phyloP scores from a whole-genome alignment of 495 filamentous ascomycete genomes.

The Penicillium goetzii region DNA sequence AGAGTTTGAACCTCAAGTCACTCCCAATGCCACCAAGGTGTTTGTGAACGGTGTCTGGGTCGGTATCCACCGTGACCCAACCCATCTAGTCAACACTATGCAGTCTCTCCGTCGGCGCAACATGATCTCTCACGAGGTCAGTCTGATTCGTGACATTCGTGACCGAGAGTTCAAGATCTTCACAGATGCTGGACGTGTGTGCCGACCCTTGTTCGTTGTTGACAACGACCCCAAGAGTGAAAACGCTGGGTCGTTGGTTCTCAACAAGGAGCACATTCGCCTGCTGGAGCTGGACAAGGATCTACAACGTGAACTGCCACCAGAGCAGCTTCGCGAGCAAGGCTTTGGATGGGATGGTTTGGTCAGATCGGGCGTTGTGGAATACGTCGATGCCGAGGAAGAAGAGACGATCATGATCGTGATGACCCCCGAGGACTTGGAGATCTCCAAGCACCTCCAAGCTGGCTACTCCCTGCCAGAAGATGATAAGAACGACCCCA shows the following conservation, averaged over 20 bases:
- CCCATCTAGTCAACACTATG: conserved; percentile 76
- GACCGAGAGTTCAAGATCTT: conserved; percentile 99
- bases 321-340: conserved; percentile 60
- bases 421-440: conserved; percentile 95
- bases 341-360: conserved; percentile 88
- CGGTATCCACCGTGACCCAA: conserved; percentile 79
- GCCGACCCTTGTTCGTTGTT: conserved; percentile 88
- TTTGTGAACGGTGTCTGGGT: conserved; percentile 99
- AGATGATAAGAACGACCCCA: conserved; percentile 61
- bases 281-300: conserved; percentile 72
- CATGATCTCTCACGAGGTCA: conserved; percentile 85
- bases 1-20: conserved; percentile 87
- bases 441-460: conserved; percentile 67
- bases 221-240: conserved; percentile 72
- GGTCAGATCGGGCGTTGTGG: conserved; percentile 77
- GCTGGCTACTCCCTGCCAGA: conserved; percentile 66
- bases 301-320: conserved; percentile 56
- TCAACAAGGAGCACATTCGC: conserved; percentile 79
- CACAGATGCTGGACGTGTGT: conserved; percentile 93
- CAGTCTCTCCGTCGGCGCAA: conserved; percentile 74
- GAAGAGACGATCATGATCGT: conserved; percentile 98
- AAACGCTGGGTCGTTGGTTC: conserved; percentile 74
- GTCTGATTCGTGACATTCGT: conserved; percentile 90
- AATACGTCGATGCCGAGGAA: conserved; percentile 97
- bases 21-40: conserved; percentile 93